phyloP scores from a whole-genome alignment of 768 basidiomycete genomes.

The Boletus vermiculosoides region DNA sequence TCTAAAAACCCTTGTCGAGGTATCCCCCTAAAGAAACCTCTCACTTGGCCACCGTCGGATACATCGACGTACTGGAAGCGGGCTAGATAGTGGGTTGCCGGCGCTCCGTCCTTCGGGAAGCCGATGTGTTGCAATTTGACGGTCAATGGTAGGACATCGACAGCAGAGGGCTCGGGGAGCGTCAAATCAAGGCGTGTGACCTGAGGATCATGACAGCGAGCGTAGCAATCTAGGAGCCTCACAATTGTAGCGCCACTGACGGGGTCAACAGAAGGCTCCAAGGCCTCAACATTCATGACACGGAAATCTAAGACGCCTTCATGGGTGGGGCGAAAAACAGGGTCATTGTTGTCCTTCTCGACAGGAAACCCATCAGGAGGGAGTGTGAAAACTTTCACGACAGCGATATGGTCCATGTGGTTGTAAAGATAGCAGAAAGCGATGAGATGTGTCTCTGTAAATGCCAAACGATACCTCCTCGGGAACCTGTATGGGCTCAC shows the following conservation, averaged over 20 bases:
- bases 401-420: no score
- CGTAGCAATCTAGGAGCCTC: neutral
- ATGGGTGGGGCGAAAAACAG: neutral
- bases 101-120: neutral
- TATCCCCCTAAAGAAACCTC: neutral
- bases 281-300: neutral
- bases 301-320: neutral
- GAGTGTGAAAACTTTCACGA: no score
- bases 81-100: accelerated
- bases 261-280: neutral
- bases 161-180: neutral
- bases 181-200: neutral
- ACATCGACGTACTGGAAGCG: neutral
- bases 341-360: neutral
- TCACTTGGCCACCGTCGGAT: neutral
- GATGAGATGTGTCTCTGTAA: neutral
- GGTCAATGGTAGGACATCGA: neutral
- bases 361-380: neutral
- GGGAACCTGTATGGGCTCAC: accelerated
- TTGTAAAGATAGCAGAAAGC: neutral
- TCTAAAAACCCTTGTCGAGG: neutral
- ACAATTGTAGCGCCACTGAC: neutral
- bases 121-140: neutral
- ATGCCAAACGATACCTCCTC: neutral
- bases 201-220: no score